Percentiles rank a stretch among this genome's conserved stretches.
Evolutionary conservation across 2,329 filamentous ascomycete species (phyloP).

Genomic region (Periconia macrospinosa): DNA sequence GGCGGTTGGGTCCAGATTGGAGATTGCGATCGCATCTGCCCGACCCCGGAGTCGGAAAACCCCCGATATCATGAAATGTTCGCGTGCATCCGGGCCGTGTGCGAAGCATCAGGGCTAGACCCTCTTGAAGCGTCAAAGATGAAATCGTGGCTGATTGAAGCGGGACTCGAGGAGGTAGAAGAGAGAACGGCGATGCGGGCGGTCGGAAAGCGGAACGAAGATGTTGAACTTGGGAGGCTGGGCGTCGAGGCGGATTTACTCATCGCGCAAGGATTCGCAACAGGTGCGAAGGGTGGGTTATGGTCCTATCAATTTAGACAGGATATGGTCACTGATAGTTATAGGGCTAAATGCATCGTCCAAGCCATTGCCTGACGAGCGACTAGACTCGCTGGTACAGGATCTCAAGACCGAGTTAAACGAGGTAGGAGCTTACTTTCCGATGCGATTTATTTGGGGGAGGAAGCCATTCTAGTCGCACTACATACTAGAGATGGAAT

Average conservation of each 20-base stretch:
- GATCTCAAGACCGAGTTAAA: neutral
- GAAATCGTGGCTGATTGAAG: slow-evolving; percentile 11
- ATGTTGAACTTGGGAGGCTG: slow-evolving; percentile 4
- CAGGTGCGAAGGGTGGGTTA: slow-evolving; percentile 8
- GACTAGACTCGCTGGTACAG: slow-evolving; percentile 1
- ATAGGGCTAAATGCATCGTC: slow-evolving; percentile 1
- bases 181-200: slow-evolving; percentile 10
- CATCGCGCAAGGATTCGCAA: slow-evolving; percentile 10
- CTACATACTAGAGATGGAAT: too few relatives aligned
- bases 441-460: too few relatives aligned
- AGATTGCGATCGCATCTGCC: slow-evolving; percentile 12
- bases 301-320: neutral
- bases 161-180: slow-evolving; percentile 11
- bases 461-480: too few relatives aligned
- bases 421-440: too few relatives aligned
- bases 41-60: slow-evolving; percentile 8
- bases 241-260: slow-evolving; percentile 10
- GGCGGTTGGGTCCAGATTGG: slow-evolving; percentile 14
- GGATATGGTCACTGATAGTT: neutral
- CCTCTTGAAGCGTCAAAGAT: slow-evolving; percentile 8
- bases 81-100: slow-evolving; percentile 11
- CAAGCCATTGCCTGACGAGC: slow-evolving; percentile 7
- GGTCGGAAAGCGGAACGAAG: slow-evolving; percentile 10
- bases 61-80: slow-evolving; percentile 13
- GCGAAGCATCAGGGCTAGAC: slow-evolving; percentile 4